Conservation (phyloP, 2,329 filamentous ascomycete genomes). For the Myotisia sp. region DNA sequence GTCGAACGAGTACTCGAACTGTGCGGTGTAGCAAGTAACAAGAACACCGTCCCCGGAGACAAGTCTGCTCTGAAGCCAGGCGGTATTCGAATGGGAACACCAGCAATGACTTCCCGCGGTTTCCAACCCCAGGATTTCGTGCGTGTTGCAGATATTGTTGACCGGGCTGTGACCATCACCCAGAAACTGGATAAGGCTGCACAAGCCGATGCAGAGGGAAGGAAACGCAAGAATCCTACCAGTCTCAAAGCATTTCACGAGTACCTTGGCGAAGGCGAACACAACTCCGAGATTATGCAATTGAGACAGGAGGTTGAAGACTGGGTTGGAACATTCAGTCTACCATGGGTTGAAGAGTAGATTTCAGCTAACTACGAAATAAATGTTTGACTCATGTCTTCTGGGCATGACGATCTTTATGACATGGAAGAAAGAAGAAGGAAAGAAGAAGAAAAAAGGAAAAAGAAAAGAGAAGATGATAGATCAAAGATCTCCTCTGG, state of each 20-base stretch:
- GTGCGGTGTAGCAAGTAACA: constrained; percentile 94
- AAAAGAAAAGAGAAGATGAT: no score
- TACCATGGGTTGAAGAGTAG: constrained; percentile 56
- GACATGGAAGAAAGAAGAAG: no score
- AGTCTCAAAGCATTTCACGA: constrained; percentile 98
- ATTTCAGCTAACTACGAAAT: no score
- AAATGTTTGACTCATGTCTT: no score
- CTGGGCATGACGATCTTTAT: no score
- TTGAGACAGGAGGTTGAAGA: constrained; percentile 78
- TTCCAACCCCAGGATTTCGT: constrained; percentile 80
- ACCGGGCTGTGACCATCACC: constrained; percentile 67
- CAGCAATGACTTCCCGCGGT: constrained; percentile 95
- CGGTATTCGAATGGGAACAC: constrained; percentile 84
- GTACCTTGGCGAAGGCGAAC: constrained; percentile 66
- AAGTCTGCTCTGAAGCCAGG: constrained; percentile 85
- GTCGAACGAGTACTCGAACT: constrained; percentile 84
- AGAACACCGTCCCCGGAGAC: constrained; percentile 96
- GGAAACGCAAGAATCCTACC: constrained; percentile 86
- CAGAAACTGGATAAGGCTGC: constrained; percentile 56
- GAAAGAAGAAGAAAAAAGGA: no score
- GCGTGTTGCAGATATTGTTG: constrained; percentile 71
- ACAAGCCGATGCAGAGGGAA: constrained; percentile 60
- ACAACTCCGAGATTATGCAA: constrained; percentile 67
- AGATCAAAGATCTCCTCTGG: no score
- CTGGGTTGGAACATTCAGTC: constrained; percentile 82